phyloP scores from a whole-genome alignment of 495 filamentous ascomycete genomes.

The Cetradonia linearis region DNA sequence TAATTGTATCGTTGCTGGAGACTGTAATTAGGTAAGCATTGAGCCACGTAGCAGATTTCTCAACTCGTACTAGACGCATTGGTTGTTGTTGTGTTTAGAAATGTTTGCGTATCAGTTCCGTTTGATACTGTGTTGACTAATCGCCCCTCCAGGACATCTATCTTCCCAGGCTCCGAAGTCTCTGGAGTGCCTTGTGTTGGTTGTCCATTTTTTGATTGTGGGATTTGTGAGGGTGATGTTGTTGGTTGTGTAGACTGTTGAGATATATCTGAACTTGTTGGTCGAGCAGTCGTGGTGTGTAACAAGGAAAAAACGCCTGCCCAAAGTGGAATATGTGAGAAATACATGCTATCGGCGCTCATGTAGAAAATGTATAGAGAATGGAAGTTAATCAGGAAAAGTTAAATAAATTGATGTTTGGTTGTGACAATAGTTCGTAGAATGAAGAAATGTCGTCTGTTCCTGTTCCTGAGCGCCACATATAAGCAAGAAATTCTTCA shows the following conservation, averaged over 20 bases:
- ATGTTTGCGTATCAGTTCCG: neutral
- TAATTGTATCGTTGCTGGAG: neutral
- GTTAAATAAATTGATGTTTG: neutral
- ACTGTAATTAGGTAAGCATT: neutral
- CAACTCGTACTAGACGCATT: neutral
- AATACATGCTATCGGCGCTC: neutral
- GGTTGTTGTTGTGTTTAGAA: neutral
- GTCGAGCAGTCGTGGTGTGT: neutral
- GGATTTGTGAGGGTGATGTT: too few relatives aligned
- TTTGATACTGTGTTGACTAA: neutral
- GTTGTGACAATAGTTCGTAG: neutral
- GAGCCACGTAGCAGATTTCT: too few relatives aligned
- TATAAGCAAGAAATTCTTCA: neutral
- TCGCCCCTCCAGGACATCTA: neutral
- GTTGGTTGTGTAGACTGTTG: neutral
- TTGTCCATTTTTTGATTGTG: neutral
- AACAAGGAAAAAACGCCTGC: neutral
- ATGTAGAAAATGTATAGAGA: neutral
- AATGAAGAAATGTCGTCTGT: neutral
- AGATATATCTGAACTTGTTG: neutral
- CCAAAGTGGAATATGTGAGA: neutral
- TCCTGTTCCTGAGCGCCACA: conserved; percentile 1
- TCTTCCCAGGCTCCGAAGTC: too few relatives aligned
- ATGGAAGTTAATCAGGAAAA: neutral
- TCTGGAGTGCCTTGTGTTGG: neutral